Evolutionary conservation across 768 basidiomycete genomes (phyloP).

Genomic region (Pulveroboletus sp.): DNA sequence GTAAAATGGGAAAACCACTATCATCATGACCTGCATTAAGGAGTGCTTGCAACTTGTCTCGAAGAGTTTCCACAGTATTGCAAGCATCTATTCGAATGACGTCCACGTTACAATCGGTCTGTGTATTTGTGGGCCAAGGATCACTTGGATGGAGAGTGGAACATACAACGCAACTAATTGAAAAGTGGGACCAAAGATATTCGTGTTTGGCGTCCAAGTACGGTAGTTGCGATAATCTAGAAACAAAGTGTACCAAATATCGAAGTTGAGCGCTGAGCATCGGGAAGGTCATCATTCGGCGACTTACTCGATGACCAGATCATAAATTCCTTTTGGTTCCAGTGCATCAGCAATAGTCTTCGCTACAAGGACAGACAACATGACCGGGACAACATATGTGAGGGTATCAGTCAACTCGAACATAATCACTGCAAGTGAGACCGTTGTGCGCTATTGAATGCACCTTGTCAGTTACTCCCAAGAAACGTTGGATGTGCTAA

Average conservation of each 20-base stretch:
- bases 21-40: conserved; percentile 62
- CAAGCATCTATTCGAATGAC: conserved; percentile 63
- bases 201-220: conserved; percentile 90
- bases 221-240: conserved; percentile 75
- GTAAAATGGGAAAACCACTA: conserved; percentile 82
- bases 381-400: conserved; percentile 87
- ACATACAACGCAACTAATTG: conserved; percentile 76
- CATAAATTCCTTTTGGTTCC: conserved; percentile 88
- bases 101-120: conserved; percentile 67
- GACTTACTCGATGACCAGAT: conserved; percentile 80
- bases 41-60: conserved; percentile 60
- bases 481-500: not conserved
- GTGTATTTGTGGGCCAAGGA: not conserved
- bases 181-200: conserved; percentile 77
- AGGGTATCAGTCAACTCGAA: conserved; percentile 93
- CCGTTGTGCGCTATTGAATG: conserved; percentile 64
- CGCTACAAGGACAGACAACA: conserved; percentile 76
- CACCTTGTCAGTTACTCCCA: conserved; percentile 5
- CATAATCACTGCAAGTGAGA: conserved; percentile 93
- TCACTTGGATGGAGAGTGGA: not conserved
- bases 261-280: too few species aligned
- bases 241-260: not conserved
- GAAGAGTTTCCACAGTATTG: conserved; percentile 77
- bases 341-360: conserved; percentile 32
- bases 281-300: not conserved